Evolutionary conservation across 176 grass and related monocot genomes (phyloP), one percentile per base, ranked within the genome.

Genomic region (Saccharum spontaneum): DNA sequence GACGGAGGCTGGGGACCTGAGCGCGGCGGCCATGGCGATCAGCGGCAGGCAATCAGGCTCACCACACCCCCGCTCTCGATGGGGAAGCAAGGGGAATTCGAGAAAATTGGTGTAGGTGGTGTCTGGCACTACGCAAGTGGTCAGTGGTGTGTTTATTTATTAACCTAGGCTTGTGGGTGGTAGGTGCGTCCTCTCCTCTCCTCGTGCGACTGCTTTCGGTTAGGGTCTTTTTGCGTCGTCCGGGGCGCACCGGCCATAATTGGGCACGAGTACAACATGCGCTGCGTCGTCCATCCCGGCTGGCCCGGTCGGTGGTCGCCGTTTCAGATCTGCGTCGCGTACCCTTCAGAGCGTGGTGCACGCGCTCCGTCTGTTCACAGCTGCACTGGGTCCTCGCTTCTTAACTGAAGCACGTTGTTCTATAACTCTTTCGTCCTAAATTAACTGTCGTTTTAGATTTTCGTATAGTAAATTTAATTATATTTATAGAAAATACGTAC

Each of bases 261-360:
- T 17, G 43, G 23, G 44, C 87, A 84, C 81, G 87, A 84, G 81
- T 2, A 80, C 78, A 80, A 50, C 78, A 67, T 80, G 78, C 7
- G 60, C 2, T 3, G 16, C 9, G 28, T 11, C 73, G 31, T 76
- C 54, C 7, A 9, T 2, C 20, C 0, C 9, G 6, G 6, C 14
- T 3, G 48, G 48, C 3, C 34, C 34, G 23, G 12, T 71, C 22
- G 38, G 6, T 14, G 3, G 36, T 28, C 22, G 22, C 22, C 28
- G 10, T 61, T 61, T 62, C 41, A 28, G 23, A 73, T 46, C 71
- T 28, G 69, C 20, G 37, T 43, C 9, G 41, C 9, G 41, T 45
- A 41, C 8, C 40, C 40, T 41, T 9, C 17, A 20, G 4, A 48
- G 46, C 46, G 14, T 49, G 46, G 1, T 54, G 0, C 50, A 54